Base-by-base conservation (phyloP, 352 stramenopile species). In the Aphanomyces astaci region DNA sequence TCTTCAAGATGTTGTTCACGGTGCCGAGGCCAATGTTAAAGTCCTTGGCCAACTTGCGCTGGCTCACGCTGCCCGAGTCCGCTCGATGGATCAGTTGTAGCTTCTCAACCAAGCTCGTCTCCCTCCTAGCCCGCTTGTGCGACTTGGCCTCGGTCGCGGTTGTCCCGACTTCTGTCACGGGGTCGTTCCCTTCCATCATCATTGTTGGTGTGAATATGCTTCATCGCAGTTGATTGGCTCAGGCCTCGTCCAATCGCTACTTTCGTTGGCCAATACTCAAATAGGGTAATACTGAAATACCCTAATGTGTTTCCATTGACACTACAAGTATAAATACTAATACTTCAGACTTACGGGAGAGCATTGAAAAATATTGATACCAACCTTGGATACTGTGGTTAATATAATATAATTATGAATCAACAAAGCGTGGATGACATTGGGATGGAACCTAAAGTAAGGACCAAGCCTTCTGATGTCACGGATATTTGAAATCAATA, bases 1-100 rank as follows among this genome's bases (percentile, higher is more conserved):
- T 59, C 36, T 68, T 68, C 13, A 68, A 46, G 48, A 68, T 68
- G 51, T 68, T 68, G 39, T 68, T 68, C 17, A 68, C 62, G 4
- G 62, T 68, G 24, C 62, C 62, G 10, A 68, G 62, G 3, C 62
- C 62, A 68, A 68, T 68, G 46, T 62, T 48, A 4, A 68, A 68
- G 43, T 68, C 62, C 3, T 52, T 45, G 30, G 62, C 62, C 3
- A 68, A 33, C 13, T 68, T 51, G 10, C 62, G 24, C 22, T 68
- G 62, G n/a, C 43, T 60, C 36, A 51, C 48, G 30, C 51, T 59
- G 22, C 62, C 62, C 56, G 13, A 33, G 39, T 68, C 51, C 5
- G 62, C 62, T 7, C 62, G 62, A 3, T 68, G 62, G 40, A 68
- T 68, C 15, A 68, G 51, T 19, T 68, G 28, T 2, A 68, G 49